These are phyloP conservation scores for Aspergillus terreus DNA, from an alignment of 2,329 filamentous ascomycete genomes.

Conservation along the genomic window DNA sequence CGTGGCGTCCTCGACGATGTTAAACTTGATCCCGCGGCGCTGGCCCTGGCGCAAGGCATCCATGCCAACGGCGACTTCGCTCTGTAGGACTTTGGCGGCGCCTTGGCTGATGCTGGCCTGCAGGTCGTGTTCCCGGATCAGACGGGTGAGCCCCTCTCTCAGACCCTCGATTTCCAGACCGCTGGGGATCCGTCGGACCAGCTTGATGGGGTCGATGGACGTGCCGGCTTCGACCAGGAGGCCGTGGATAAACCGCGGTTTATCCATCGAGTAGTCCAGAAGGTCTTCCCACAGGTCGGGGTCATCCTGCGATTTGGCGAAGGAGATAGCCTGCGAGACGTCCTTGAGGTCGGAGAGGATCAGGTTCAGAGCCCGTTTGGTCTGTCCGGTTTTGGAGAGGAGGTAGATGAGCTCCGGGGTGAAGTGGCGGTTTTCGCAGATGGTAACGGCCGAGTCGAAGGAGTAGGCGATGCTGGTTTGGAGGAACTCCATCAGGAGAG, in stretches of 20 bases:
- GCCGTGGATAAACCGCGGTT: conserved; percentile 88
- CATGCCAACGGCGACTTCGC: conserved; percentile 84
- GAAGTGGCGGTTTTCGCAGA: conserved; percentile 78
- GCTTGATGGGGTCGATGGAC: conserved; percentile 83
- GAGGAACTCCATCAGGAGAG: conserved; percentile 80
- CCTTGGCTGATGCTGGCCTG: conserved; percentile 89
- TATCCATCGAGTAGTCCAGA: conserved; percentile 95
- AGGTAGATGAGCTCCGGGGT: conserved; percentile 93
- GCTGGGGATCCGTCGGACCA: conserved; percentile 87
- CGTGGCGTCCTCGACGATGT: conserved; percentile 51
- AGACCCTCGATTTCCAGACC: conserved; percentile 90
- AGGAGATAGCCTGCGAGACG: conserved; percentile 87
- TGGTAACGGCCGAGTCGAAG: conserved; percentile 67
- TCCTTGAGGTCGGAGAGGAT: conserved; percentile 93
- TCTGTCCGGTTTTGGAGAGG: conserved; percentile 91
- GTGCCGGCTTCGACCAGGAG: conserved; percentile 92
- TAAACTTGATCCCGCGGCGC: conserved; percentile 83
- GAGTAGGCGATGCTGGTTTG: conserved; percentile 80
- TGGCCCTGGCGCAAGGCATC: conserved; percentile 74
- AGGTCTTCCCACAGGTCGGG: conserved; percentile 93
- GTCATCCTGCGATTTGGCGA: conserved; percentile 90
- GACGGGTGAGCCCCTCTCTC: conserved; percentile 78
- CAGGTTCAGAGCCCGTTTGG: conserved; percentile 82
- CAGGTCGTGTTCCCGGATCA: conserved; percentile 94
- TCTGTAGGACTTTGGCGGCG: conserved; percentile 78